phyloP scores from a whole-genome alignment of 306 rosid genomes.

The Alnus rubra region DNA sequence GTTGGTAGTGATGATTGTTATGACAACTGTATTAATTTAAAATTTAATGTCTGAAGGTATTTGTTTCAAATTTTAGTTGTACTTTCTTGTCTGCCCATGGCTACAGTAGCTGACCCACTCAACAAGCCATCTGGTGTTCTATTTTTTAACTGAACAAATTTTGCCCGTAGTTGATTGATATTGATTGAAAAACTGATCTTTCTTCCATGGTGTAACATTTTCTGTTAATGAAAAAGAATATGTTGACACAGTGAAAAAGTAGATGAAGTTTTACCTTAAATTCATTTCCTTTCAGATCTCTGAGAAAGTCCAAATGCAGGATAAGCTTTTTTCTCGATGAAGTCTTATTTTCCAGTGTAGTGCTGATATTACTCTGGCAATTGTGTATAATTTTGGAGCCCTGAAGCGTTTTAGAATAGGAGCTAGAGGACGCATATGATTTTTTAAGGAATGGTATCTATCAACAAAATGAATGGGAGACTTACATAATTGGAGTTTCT shows the following conservation, averaged over 20 bases:
- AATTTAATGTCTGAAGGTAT: slow-evolving; percentile 18
- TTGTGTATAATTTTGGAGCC: background rate
- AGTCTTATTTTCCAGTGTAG: background rate
- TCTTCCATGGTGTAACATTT: background rate
- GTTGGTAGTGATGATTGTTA: slow-evolving; percentile 5
- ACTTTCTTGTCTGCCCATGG: background rate
- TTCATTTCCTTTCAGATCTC: background rate
- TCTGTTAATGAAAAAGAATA: background rate
- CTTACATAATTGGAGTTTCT: background rate
- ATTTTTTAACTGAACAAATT: background rate
- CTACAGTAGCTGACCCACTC: background rate
- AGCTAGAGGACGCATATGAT: background rate
- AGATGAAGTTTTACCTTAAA: background rate
- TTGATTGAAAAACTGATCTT: background rate
- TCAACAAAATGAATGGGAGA: background rate
- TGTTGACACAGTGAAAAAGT: background rate
- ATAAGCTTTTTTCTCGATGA: background rate
- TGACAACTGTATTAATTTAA: background rate
- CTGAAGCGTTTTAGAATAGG: background rate
- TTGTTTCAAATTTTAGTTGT: slow-evolving; percentile 4
- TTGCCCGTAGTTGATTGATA: background rate
- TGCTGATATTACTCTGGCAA: background rate
- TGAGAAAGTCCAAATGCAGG: background rate
- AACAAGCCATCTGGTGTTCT: background rate
- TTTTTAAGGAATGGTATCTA: background rate